A percentile compares a stretch with the other conserved stretches of the same genome.
phyloP scores from a whole-genome alignment of 2,329 filamentous ascomycete species.

The Calonectria hawksworthii region DNA sequence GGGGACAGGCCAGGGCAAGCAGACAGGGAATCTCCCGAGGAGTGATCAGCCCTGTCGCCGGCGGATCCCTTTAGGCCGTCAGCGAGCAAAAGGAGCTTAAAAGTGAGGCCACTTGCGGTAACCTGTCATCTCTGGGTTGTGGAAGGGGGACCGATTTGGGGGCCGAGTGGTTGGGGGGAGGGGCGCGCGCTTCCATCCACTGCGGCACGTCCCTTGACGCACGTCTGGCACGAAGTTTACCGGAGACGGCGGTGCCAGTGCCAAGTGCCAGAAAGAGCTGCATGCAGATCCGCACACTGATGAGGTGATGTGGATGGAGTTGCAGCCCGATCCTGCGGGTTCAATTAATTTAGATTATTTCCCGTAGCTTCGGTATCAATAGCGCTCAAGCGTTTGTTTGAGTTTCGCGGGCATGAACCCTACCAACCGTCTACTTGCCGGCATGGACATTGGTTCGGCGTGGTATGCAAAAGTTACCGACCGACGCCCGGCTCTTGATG shows the following conservation, averaged over 20 bases:
- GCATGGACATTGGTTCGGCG: not conserved
- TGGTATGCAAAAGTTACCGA: not conserved
- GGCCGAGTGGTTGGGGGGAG: not conserved
- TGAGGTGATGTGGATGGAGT: slow-evolving; percentile 9
- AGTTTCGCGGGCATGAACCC: not conserved
- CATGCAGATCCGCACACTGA: slow-evolving; percentile 8
- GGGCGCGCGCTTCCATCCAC: not conserved
- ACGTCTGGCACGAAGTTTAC: not conserved
- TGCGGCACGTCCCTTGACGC: not conserved
- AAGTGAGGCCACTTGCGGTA: not conserved
- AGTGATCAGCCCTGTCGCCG: slow-evolving; percentile 13
- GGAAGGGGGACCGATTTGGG: not conserved
- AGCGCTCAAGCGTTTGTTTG: not conserved
- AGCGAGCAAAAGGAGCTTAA: not conserved
- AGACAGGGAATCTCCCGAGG: not conserved
- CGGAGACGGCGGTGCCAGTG: not conserved
- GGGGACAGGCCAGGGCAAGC: not conserved
- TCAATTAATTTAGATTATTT: slow-evolving; percentile 6
- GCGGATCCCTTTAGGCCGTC: not conserved
- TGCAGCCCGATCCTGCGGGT: slow-evolving; percentile 9
- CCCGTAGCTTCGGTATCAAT: slow-evolving; percentile 10
- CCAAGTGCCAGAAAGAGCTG: slow-evolving; percentile 6
- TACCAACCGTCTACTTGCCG: not conserved
- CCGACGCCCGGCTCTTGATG: not conserved
- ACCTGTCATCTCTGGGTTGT: not conserved